Evolutionary conservation across 2,329 filamentous ascomycete genomes (phyloP).

Genomic region (Aspergillus japonicus): DNA sequence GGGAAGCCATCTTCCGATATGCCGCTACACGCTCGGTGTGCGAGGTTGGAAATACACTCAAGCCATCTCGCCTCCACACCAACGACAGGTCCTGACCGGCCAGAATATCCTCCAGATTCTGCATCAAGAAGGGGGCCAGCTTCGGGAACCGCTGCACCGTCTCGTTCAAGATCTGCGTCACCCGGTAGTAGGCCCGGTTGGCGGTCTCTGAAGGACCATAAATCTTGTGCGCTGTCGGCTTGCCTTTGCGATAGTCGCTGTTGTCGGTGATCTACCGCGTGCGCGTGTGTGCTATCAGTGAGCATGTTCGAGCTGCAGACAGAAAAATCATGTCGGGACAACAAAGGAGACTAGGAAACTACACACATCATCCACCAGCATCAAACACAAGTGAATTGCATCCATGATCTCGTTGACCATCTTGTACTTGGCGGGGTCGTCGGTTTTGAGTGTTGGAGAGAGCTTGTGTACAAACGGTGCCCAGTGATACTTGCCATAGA

Average conservation of each 20-base stretch:
- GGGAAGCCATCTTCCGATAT: slow-evolving; percentile 19
- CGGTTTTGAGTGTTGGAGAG: slow-evolving; percentile 14
- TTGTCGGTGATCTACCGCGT: slow-evolving; percentile 20
- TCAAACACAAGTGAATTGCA: slow-evolving; percentile 24
- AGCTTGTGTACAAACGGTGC: slow-evolving; percentile 23
- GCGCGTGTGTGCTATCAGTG: neutral
- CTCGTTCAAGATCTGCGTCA: slow-evolving; percentile 20
- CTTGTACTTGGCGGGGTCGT: slow-evolving; percentile 17
- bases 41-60: slow-evolving; percentile 11
- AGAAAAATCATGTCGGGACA: neutral
- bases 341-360: neutral
- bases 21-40: slow-evolving; percentile 13
- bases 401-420: slow-evolving; percentile 27
- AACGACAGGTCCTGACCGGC: slow-evolving; percentile 25
- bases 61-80: slow-evolving; percentile 23
- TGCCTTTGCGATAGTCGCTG: slow-evolving; percentile 23
- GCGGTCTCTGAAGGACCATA: slow-evolving; percentile 25
- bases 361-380: slow-evolving; percentile 26
- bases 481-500: slow-evolving; percentile 24
- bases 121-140: slow-evolving; percentile 19
- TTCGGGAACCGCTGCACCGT: slow-evolving; percentile 16
- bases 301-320: neutral
- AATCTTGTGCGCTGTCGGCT: slow-evolving; percentile 19
- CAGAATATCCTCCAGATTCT: slow-evolving; percentile 23
- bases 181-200: slow-evolving; percentile 24